These are phyloP conservation scores for Trametes elegans DNA, from an alignment of 768 basidiomycete species.

Conservation along the genomic window DNA sequence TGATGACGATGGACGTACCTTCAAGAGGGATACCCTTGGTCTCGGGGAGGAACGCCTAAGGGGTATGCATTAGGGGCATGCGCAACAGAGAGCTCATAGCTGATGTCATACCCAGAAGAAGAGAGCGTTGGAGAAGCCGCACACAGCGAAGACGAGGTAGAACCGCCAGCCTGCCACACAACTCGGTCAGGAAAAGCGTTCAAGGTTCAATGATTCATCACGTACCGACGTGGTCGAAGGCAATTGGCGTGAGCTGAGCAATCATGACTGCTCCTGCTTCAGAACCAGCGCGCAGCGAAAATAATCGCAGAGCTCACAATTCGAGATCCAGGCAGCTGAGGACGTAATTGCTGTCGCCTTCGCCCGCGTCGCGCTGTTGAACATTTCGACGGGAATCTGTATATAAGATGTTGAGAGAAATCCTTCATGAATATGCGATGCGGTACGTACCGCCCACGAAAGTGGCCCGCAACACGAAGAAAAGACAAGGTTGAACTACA, in stretches of 20 bases:
- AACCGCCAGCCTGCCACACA: slow-evolving; percentile 19
- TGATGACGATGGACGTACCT: slow-evolving; percentile 4
- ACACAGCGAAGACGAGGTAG: slow-evolving; percentile 28
- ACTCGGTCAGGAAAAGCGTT: not conserved
- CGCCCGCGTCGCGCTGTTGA: slow-evolving; percentile 27
- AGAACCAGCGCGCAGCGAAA: not conserved
- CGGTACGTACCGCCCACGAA: slow-evolving; percentile 22
- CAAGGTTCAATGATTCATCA: not conserved
- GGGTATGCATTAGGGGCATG: not conserved
- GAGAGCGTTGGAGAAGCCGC: slow-evolving; percentile 26
- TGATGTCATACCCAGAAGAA: slow-evolving; percentile 22
- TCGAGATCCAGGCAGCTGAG: slow-evolving; percentile 27
- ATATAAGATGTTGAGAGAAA: too few relatives aligned
- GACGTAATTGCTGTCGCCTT: slow-evolving; percentile 27
- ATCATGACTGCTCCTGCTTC: slow-evolving; percentile 24
- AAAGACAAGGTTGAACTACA: slow-evolving; percentile 27
- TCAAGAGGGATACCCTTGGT: slow-evolving; percentile 26
- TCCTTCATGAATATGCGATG: not conserved
- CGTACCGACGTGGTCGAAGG: slow-evolving; percentile 22
- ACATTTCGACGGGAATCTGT: slow-evolving; percentile 28
- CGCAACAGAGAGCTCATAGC: not conserved
- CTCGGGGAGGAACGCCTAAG: slow-evolving; percentile 25
- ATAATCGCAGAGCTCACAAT: slow-evolving; percentile 19
- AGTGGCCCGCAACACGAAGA: slow-evolving; percentile 25
- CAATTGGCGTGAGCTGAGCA: slow-evolving; percentile 25